Evolutionary conservation across 768 basidiomycete genomes (phyloP).

Genomic region (Naganishia kalamii): DNA sequence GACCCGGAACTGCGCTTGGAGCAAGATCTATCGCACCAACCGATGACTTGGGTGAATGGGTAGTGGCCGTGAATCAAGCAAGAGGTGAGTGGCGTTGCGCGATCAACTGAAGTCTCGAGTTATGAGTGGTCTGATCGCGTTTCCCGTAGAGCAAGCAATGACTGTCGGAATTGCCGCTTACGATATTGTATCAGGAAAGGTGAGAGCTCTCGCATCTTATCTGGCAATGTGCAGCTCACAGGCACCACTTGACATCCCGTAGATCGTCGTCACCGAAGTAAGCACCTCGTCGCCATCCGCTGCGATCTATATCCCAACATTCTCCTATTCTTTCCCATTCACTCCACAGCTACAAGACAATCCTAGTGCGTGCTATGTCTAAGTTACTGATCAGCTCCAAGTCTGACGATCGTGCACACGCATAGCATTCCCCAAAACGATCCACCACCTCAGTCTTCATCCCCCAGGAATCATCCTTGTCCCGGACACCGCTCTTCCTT

Average conservation of each 20-base stretch:
- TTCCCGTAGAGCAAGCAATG: constrained; percentile 47
- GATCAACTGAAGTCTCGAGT: background rate
- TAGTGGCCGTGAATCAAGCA: constrained; percentile 29
- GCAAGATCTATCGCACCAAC: constrained; percentile 1
- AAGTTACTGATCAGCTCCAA: background rate
- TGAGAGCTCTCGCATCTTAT: constrained; percentile 33
- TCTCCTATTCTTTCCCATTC: constrained; percentile 66
- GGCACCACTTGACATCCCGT: background rate
- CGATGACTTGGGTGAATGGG: constrained; percentile 22
- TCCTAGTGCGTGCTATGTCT: constrained; percentile 43
- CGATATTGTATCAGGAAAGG: constrained; percentile 69
- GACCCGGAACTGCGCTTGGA: constrained; percentile 19
- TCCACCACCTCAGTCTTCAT: constrained; percentile 44
- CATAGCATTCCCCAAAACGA: constrained; percentile 25
- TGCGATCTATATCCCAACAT: background rate
- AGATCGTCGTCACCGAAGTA: background rate
- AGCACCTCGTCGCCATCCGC: background rate
- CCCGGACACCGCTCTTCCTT: constrained; percentile 58
- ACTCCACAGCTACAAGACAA: constrained; percentile 66
- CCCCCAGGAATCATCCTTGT: constrained; percentile 65
- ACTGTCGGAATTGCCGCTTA: constrained; percentile 80
- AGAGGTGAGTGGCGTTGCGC: constrained; percentile 15
- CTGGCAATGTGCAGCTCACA: too few relatives aligned
- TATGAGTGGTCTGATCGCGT: background rate
- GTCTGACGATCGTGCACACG: too few relatives aligned